Base-by-base conservation (phyloP, 2,329 filamentous ascomycete species). In the Colletotrichum kahawae region DNA sequence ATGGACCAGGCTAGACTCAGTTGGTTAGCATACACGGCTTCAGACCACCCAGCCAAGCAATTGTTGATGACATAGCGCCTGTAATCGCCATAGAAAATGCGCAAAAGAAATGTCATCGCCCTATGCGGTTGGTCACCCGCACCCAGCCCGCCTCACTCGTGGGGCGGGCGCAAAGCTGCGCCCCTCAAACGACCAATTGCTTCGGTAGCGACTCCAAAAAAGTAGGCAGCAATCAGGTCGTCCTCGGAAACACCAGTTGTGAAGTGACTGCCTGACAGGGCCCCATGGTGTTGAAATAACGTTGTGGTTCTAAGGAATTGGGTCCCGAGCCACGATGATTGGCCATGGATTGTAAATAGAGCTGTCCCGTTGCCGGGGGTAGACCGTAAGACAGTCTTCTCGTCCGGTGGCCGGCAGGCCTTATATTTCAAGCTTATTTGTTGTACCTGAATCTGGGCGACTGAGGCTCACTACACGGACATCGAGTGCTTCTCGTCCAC, bases 401-500 rank as follows among this genome's bases (percentile, higher is more conserved):
- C 38, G 18, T 48, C n/a, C 1, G 38, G 38, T 48, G 9, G 38
- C 9, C 18, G n/a, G 1, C 4, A n/a, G 38, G 18, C 38, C 18
- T 9, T 16, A 48, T 12, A 48, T n/a, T n/a, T 1, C 36, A 43
- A 48, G 18, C 38, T 5, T 48, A n/a, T n/a, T 8, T 12, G 0
- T 48, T 9, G 0, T 12, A n/a, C 6, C 5, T 48, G 38, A 1
- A 48, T n/a, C 38, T n/a, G 1, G 18, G 0, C n/a, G 16, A 2
- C 38, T 43, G 18, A 1, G 38, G 18, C 18, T 43, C 18, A n/a
- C 38, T 43, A 18, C 18, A 2, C 0, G 0, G 18, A 7, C n/a
- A n/a, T n/a, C 18, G 38, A 43, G 16, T 38, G 14, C 4, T 18
- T 8, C 36, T 38, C 16, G 9, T 16, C 36, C 36, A 18, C 1